Base-by-base conservation (phyloP, 148 eudicot genomes). In the Rhododendron ferrugineum region DNA sequence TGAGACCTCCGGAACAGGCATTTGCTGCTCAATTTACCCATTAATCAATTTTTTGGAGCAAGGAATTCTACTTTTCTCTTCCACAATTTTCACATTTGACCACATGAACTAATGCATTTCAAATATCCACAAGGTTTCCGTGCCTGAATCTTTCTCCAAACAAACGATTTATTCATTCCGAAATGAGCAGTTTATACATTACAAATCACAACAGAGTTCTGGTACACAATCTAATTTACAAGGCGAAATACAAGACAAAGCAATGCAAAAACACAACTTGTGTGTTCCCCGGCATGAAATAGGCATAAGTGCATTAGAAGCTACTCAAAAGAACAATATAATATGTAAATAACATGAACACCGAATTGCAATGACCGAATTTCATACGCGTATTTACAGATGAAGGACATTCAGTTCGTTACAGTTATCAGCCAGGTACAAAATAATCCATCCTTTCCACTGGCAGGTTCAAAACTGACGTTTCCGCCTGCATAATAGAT, bases 381-480 rank as follows among this genome's bases (percentile, higher is more conserved):
- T 20, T 32, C 0, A 9, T 64, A 74, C 9, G 1, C 42, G 4
- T 78, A 78, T 52, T 52, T 52, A 86, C 87, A 86, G 73, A 46
- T 11, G 5, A 49, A 58, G 58, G 37, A 22, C 30, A 9, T 30
- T 36, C 11, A 8, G 72, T 85, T 18, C 2, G 56, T 44, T 28
- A 34, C 56, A 34, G 18, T 46, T 30, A 78, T 94, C 91, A 96
- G 74, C 95, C 95, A 23, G 99, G 92, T 22, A 96, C 97, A 84
- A 84, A 96, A 85, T 87, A 96, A 90, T 96, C 98, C 98, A 96
- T 96, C 88, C 91, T 93, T 60, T 93, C 98, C 86, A 96, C 97
- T 1, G 99, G 92, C 82, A 94, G 90, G 85, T 96, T 96, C 86
- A 96, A 88, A 80, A 90, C 90, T n/a, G 98, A 96, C 37, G 93